These are phyloP conservation scores for Pseudoperonospora humuli DNA, from an alignment of 352 stramenopile species.

Conservation along the genomic window DNA sequence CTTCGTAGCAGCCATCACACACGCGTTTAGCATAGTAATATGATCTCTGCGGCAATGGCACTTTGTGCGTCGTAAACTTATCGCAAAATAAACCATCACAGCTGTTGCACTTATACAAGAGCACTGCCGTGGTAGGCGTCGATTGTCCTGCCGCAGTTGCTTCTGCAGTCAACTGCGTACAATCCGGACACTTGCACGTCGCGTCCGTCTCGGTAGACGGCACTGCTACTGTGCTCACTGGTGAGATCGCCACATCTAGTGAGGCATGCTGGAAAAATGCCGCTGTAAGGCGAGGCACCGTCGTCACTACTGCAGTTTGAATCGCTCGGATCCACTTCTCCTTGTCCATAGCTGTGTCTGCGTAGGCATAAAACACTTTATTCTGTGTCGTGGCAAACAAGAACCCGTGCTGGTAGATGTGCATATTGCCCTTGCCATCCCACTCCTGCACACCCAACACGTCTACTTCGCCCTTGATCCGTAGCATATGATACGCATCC, in stretches of 20 bases:
- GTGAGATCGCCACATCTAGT: slow-evolving; percentile 45
- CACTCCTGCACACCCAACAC: slow-evolving; percentile 86
- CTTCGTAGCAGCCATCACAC: slow-evolving; percentile 77
- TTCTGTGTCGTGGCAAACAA: slow-evolving; percentile 83
- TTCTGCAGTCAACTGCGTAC: slow-evolving; percentile 31
- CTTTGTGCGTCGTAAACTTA: slow-evolving; percentile 72
- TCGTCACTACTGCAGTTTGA: slow-evolving; percentile 79
- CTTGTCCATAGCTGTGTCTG: slow-evolving; percentile 84
- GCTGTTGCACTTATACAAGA: slow-evolving; percentile 79
- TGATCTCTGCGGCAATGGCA: slow-evolving; percentile 68
- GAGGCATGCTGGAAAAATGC: slow-evolving; percentile 42
- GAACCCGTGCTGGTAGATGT: slow-evolving; percentile 87
- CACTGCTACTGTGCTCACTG: slow-evolving; percentile 35
- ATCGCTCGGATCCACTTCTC: slow-evolving; percentile 87
- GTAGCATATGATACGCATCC: slow-evolving; percentile 85
- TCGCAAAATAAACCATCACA: slow-evolving; percentile 77
- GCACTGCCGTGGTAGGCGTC: slow-evolving; percentile 23
- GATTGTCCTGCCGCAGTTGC: slow-evolving; percentile 13
- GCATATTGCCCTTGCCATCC: slow-evolving; percentile 89
- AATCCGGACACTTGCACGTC: slow-evolving; percentile 64
- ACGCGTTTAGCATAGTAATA: slow-evolving; percentile 84
- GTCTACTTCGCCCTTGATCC: slow-evolving; percentile 80
- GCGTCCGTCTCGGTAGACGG: slow-evolving; percentile 47
- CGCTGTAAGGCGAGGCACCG: slow-evolving; percentile 49
- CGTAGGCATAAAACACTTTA: slow-evolving; percentile 87